Conservation (phyloP, 768 basidiomycete species). For the Collybia sp. region DNA sequence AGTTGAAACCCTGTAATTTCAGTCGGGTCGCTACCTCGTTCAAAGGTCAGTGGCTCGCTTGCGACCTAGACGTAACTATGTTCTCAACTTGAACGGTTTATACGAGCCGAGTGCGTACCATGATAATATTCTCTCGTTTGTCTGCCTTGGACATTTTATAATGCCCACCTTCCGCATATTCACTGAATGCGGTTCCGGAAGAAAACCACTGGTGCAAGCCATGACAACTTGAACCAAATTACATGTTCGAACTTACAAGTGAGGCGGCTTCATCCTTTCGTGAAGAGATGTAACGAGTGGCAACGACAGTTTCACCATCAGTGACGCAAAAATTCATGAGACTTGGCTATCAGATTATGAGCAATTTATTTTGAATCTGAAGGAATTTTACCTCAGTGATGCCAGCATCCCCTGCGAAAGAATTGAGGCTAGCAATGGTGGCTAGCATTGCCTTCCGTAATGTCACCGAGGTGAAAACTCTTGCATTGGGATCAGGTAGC, state of each 20-base stretch:
- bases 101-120: constrained; percentile 38
- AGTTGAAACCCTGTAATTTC: constrained; percentile 1
- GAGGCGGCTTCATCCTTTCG: constrained; percentile 90
- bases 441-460: constrained; percentile 85
- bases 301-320: constrained; percentile 91
- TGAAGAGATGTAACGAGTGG: constrained; percentile 92
- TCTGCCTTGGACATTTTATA: constrained; percentile 96
- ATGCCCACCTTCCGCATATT: constrained; percentile 83
- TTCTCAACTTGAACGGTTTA: too few species aligned
- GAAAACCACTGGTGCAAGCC: constrained; percentile 72
- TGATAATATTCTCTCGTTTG: constrained; percentile 94
- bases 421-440: constrained; percentile 78
- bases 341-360: constrained; percentile 52
- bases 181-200: constrained; percentile 90
- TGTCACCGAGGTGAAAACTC: constrained; percentile 63
- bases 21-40: constrained; percentile 56
- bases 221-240: constrained; percentile 1
- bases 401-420: constrained; percentile 64
- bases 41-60: constrained; percentile 94
- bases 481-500: constrained; percentile 79
- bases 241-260: constrained; percentile 40
- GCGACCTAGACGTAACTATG: constrained; percentile 47
- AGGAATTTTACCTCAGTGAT: constrained; percentile 58
- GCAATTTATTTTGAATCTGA: not conserved
- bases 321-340: constrained; percentile 96